Evolutionary conservation across 148 eudicot species (phyloP), one percentile per base, ranked within the genome.

Genomic region (Suaeda aralocaspica): DNA sequence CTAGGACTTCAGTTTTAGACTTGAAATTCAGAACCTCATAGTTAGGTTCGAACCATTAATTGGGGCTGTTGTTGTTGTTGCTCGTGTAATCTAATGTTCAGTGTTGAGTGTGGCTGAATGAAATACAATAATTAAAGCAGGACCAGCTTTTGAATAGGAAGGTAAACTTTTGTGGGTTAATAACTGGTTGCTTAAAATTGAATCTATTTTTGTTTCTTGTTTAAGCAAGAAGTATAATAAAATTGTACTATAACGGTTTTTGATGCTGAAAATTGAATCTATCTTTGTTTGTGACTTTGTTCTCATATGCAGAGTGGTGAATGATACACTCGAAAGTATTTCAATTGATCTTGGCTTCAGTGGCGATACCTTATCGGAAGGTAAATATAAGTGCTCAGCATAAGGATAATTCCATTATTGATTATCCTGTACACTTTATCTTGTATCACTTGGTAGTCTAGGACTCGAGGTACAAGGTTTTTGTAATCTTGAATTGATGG

Each of bases 311-410:
- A 92, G 98, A 77, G 96, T 92, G 48, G 92, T 92, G 52, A 92
- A 92, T 82, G 94, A 85, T 33, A 88, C 96, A 16, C 79, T 92
- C 28, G 94, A 92, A 76, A 90, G 89, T 80, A 92, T 90, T 64
- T 87, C 98, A 9, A 5, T 78, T 21, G 98, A 90, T 82, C 87
- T 92, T 71, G 92, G 92, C 72, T 92, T 92, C 72, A 78, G 76
- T 53, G 98, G 98, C 71, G 79, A 64, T 75, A 88, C 94, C 46
- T 39, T 92, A 64, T 84, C 91, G 70, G 98, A 92, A 88, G 98
- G 98, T 92, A 82, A 66, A 67, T 52, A 29, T 34, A 26, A 41
- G 31, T 33, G 44, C n/a, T 75, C 56, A 46, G 42, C 36, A 59
- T 2, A 1, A 29, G 11, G 9, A 58, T 30, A 18, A 68, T 24